Evolutionary conservation across 345 rosid species (phyloP), one percentile per base, ranked within the genome.

Genomic region (Erysimum cheiranthoides): DNA sequence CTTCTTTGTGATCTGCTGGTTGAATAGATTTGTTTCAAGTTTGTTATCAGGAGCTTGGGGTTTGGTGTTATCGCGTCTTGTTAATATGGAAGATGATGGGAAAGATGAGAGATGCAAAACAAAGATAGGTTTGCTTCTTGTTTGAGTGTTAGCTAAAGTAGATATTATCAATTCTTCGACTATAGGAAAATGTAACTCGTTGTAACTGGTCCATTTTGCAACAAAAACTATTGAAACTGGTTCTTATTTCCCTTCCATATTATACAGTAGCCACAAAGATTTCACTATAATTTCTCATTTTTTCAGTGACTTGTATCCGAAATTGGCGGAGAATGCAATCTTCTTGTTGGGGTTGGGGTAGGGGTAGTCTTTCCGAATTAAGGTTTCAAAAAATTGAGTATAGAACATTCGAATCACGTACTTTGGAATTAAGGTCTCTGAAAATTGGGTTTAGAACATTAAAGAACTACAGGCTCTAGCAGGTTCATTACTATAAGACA

Each of bases 81-180:
- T 56, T 63, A 63, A 69, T 42, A 31, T 62, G 80, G 60, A 64
- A 70, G 60, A 31, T 52, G 50, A 42, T 54, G 60, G 39, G 27
- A 63, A 56, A 61, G 17, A 10, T 10, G 12, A 30, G 43, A 71
- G 34, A 58, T 71, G 39, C 68, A 28, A 31, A 32, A 65, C 72
- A 64, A 57, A 42, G 49, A 78, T 66, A 73, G 57, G 35, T 42
- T 61, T 66, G 68, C 50, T 42, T 78, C 5, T 43, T 72, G 60
- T 30, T 28, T 36, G 14, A 45, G 58, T 71, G 62, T 54, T 71
- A 21, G 66, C 51, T 64, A 21, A 47, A 3, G 67, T 71, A 46
- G 60, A 64, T 54, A 70, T 46, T 38, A 64, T 71, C 32, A 11
- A 5, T 62, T 63, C 34, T 40, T 70, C 34, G 17, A 27, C 27